Evolutionary conservation across 495 filamentous ascomycete genomes (phyloP), one percentile per base, ranked within the genome.

Genomic region (Daldinia decipiens): DNA sequence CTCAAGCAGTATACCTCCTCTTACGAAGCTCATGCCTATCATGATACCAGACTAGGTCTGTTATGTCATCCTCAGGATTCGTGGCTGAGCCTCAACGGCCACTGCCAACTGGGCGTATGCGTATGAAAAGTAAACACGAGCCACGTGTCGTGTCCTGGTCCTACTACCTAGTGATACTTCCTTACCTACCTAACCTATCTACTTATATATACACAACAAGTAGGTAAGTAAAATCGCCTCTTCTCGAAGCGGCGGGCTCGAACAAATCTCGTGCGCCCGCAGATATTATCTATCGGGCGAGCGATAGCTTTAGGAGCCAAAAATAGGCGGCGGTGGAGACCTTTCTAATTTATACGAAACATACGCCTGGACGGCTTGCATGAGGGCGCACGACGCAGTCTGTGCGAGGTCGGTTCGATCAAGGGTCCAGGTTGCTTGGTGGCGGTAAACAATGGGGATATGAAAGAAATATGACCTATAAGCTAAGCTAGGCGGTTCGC

Each of bases 261-360:
- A 13, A 36, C 34, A 36, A 13, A 36, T 13, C 34, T 36, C 12
- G 34, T 36, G 5, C 34, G n/a, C n/a, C n/a, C n/a, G 11, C 3
- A 1, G 34, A 13, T 36, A 36, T 36, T 36, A 13, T 4, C 11
- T 36, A 1, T 11, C 12, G 12, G 34, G 34, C 12, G 12, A 36
- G 34, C 3, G 1, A 36, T 13, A 13, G 50, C 12, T 26, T 57
- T 50, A 7, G 39, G 36, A 56, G 5, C 39, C 32, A 34, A 11
- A 34, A 34, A 38, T 43, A 55, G 29, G 61, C 38, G 36, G 61
- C 26, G 53, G 62, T 17, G 62, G 17, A 11, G n/a, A 36, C 32
- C 2, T 34, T 19, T 1, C 11, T 19, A 62, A 58, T 40, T 38
- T 57, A 65, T 58, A 15, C 53, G 53, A 65, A 65, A 65, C 53